Base-by-base conservation (phyloP, 768 basidiomycete species). In the Russula lepida region DNA sequence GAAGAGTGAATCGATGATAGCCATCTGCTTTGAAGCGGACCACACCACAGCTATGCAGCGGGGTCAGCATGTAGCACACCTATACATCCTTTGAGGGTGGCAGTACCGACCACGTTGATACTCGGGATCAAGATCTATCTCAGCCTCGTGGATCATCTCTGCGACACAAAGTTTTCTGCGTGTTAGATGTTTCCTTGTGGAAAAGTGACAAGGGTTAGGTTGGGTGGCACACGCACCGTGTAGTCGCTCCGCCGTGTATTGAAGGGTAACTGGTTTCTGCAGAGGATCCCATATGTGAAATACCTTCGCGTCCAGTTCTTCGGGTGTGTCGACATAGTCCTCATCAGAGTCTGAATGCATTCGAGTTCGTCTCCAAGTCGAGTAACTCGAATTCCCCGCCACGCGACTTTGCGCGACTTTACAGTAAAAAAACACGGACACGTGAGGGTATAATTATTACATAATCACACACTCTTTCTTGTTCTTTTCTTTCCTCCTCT, bases 11-110 rank as follows among this genome's bases (percentile, higher is more conserved):
- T 91, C 89, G 46, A 92, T 83, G 28, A 92, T 75, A 0, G 82
- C 82, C 37, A 84, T 80, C 70, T 90, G 88, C 71, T 91, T 89
- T 1, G 76, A 63, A 57, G 87, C 83, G 0, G 85, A 78, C 90
- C 89, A 92, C 0, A 92, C 90, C 39, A 91, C 85, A 48, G 84
- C 88, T 88, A n/a, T n/a, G 8, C 21, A 12, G n/a, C n/a, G n/a
- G n/a, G n/a, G n/a, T n/a, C n/a, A n/a, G n/a, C n/a, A n/a, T n/a
- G n/a, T n/a, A n/a, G n/a, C n/a, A n/a, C n/a, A n/a, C n/a, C n/a
- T n/a, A n/a, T n/a, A n/a, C n/a, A n/a, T n/a, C n/a, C n/a, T n/a
- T n/a, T n/a, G 43, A 27, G n/a, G 44, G 56, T 56, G 49, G 49
- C 12, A 23, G 27, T 11, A 69, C 75, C 52, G 59, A 84, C 87